Evolutionary conservation across 225 moss, liverwort and hornwort genomes (phyloP).

Genomic region (Antitrichia curtipendula): DNA sequence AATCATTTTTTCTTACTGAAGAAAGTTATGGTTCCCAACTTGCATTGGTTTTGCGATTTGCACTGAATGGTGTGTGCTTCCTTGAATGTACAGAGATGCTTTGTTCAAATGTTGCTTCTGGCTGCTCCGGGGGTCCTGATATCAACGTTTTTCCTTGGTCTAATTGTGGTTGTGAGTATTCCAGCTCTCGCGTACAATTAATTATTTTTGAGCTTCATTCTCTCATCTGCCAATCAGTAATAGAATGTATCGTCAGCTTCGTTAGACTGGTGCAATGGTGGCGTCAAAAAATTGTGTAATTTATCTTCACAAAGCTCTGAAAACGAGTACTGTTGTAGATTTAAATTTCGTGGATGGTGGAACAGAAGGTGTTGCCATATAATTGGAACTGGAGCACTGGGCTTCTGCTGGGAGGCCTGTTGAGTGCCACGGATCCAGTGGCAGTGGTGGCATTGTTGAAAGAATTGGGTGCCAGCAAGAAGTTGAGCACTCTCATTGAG

Average conservation of each 20-base stretch:
- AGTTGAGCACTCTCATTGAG: conserved; percentile 88
- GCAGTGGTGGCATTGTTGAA: conserved; percentile 93
- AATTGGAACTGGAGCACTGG: conserved; percentile 92
- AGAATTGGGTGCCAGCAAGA: conserved; percentile 97
- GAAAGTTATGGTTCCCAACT: not conserved
- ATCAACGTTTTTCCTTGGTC: conserved; percentile 70
- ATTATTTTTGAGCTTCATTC: not conserved
- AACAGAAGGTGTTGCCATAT: conserved; percentile 78
- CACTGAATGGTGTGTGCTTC: not conserved
- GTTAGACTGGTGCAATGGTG: not conserved
- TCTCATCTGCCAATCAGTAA: not conserved
- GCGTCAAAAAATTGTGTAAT: not conserved
- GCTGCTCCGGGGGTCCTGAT: conserved; percentile 90
- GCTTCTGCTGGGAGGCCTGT: conserved; percentile 76
- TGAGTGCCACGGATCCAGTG: conserved; percentile 97
- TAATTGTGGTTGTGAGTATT: conserved; percentile 48
- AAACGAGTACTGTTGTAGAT: not conserved
- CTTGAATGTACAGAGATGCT: conserved; percentile 47
- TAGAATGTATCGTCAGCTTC: not conserved
- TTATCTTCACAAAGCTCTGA: not conserved
- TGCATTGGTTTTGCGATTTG: not conserved
- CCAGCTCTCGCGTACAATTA: not conserved
- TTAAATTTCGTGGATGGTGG: not conserved
- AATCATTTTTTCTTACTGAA: not conserved
- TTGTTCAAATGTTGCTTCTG: conserved; percentile 74